Evolutionary conservation across 495 filamentous ascomycete species (phyloP).

Genomic region (Cryomyces antarcticus): DNA sequence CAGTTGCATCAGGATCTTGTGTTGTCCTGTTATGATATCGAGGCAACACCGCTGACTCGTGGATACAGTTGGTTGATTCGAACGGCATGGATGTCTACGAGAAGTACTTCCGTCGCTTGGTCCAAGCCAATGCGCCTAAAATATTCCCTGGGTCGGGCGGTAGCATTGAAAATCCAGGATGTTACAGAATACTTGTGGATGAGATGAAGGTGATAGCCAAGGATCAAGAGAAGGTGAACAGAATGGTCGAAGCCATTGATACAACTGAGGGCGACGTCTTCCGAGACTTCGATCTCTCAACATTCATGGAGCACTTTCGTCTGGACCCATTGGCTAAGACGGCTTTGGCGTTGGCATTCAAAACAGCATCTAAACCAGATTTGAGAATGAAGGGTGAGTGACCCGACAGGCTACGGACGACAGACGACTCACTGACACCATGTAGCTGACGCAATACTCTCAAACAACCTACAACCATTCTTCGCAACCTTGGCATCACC

Average conservation of each 20-base stretch:
- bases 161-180: conserved; percentile 49
- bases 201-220: conserved; percentile 71
- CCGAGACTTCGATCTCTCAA: conserved; percentile 79
- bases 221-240: conserved; percentile 63
- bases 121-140: conserved; percentile 63
- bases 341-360: conserved; percentile 75
- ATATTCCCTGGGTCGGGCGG: conserved; percentile 63
- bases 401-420: neutral
- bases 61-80: conserved; percentile 59
- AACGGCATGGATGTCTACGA: conserved; percentile 94
- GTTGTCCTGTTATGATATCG: neutral
- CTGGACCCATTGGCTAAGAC: conserved; percentile 74
- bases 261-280: conserved; percentile 73
- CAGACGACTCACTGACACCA: conserved; percentile 2
- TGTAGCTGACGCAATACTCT: conserved; percentile 65
- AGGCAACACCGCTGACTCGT: neutral
- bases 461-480: conserved; percentile 52
- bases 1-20: conserved; percentile 12
- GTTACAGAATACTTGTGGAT: conserved; percentile 57
- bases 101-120: conserved; percentile 76
- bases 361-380: conserved; percentile 54
- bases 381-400: conserved; percentile 68
- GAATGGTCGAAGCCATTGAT: conserved; percentile 85
- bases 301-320: conserved; percentile 85
- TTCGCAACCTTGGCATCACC: conserved; percentile 45